Conservation (phyloP, 306 rosid genomes). For the Vigna angularis region DNA sequence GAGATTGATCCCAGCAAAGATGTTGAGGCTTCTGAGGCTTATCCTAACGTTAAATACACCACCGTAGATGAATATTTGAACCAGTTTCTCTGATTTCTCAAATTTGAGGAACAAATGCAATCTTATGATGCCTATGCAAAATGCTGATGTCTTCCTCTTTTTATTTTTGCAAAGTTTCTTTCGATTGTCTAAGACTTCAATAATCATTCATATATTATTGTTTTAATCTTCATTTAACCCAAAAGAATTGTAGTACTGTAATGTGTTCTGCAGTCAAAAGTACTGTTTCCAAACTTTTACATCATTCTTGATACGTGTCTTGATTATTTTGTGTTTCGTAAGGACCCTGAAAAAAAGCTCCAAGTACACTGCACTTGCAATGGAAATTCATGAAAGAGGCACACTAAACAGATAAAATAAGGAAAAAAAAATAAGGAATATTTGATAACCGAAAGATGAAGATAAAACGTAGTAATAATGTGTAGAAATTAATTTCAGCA, state of each 20-base stretch:
- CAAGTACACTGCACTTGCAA: no score
- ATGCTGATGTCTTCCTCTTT: not conserved
- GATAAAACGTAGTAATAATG: no score
- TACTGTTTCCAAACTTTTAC: not conserved
- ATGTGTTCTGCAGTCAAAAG: not conserved
- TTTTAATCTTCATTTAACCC: not conserved
- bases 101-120: not conserved
- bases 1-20: constrained; percentile 53
- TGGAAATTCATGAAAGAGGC: no score
- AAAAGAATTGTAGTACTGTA: not conserved
- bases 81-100: constrained; percentile 44
- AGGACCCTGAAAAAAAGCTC: no score
- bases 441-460: no score
- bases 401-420: no score
- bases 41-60: constrained; percentile 55
- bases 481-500: no score
- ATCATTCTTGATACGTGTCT: not conserved
- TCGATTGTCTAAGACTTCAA: not conserved
- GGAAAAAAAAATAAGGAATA: no score
- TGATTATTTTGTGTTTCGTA: no score
- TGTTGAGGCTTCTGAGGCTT: constrained; percentile 52
- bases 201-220: not conserved
- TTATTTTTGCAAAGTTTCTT: not conserved
- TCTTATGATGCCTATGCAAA: not conserved
- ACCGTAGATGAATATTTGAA: constrained; percentile 44